Evolutionary conservation across 441 rosid genomes (phyloP), one percentile per base, ranked within the genome.

Genomic region (Flueggea neowawraea): DNA sequence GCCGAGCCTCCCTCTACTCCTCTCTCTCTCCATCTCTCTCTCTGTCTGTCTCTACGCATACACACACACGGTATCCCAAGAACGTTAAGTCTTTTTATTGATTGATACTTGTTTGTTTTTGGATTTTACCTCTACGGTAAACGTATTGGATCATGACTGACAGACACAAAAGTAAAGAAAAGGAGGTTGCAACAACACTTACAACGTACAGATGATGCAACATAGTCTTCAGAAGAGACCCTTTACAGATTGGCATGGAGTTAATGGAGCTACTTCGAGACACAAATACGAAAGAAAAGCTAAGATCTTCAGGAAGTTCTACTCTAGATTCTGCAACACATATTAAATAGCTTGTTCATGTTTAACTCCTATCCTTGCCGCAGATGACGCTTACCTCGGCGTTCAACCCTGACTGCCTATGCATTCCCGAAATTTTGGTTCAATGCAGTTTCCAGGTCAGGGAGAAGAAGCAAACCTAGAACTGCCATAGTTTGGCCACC

Each of bases 231-330:
- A 53, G n/a, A n/a, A n/a, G n/a, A n/a, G 61, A 62, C 72, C 43
- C 76, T 73, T 64, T 73, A 75, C 81, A 74, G 45, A 66, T 55
- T 62, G 74, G 66, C 68, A 69, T n/a, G n/a, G n/a, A n/a, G n/a
- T n/a, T n/a, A 33, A 54, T 22, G 58, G 53, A 55, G 64, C 78
- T 60, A 69, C 50, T 53, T 66, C 58, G 22, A 57, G 63, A 58
- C 59, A 44, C 43, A 36, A 56, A 52, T 60, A 56, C 71, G 63
- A 41, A 41, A 41, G 10, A 41, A 41, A 41, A 41, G 10, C 5
- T 5, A 41, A 41, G 44, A 5, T 5, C 6, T 10, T 10, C 10
- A 41, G 10, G 10, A 41, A 62, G 41, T 54, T 74, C 80, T 73
- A 76, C 59, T 58, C 81, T 66, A 69, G 64, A 60, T 66, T 39